Base-by-base conservation (phyloP, 257 asterid species). In the Nicotiana attenuata region DNA sequence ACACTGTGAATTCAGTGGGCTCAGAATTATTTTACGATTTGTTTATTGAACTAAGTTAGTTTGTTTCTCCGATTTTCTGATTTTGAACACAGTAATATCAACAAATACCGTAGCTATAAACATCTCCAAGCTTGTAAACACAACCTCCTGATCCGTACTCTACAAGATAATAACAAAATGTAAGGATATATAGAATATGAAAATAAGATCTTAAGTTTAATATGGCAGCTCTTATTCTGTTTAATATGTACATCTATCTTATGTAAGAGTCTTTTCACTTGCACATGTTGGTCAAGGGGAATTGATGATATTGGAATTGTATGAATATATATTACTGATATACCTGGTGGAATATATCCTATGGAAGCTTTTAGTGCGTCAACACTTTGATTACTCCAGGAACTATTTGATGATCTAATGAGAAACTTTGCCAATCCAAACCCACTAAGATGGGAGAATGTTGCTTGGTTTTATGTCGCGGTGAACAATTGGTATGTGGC, bases 111-210 rank as follows among this genome's bases (percentile, higher is more conserved):
- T 82, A 90, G 81, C 90, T 87, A 67, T 91, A 85, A 10, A 88
- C 87, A 67, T 91, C 93, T 75, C 92, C 92, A 0, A 57, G 76
- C 8, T 59, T 79, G 7, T 90, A 87, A 7, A 33, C 85, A 9
- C 68, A 53, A 20, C 64, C 82, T 50, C 90, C 90, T 84, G 83
- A 84, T 60, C 89, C 91, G 52, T 89, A 85, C 81, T 91, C 88
- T 91, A 81, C 76, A 86, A 28, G 4, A 52, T 16, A 66, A 66
- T 11, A 29, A 16, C n/a, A 31, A 66, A 31, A 10, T 66, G 47
- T 65, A 29, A 15, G 22, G 22, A 29, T 13, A 64, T 17, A 5
- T 11, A 63, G 69, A 7, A 16, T 8, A 14, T 63, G 41, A 19
- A 33, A 64, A 64, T 64, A 64, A 64, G 71, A 28, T 64, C 3